These are phyloP conservation scores for Closterium sp. DNA, from an alignment of 139 green algal species.

Conservation along the genomic window DNA sequence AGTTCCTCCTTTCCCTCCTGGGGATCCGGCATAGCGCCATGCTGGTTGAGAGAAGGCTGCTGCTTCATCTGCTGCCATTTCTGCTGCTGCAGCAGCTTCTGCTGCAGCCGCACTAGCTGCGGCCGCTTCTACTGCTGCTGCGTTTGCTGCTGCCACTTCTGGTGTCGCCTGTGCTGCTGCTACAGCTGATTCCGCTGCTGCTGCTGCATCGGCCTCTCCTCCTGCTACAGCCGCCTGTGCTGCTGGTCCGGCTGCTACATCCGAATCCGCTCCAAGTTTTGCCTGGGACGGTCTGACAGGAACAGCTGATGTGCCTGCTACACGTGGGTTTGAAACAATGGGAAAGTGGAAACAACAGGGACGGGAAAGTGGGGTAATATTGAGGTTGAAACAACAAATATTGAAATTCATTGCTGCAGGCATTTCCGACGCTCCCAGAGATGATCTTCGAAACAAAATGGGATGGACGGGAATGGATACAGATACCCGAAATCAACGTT, in stretches of 20 bases:
- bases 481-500: too few relatives aligned
- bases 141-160: neutral
- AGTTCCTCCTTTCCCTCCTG: neutral
- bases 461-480: too few relatives aligned
- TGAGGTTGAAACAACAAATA: too few relatives aligned
- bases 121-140: neutral
- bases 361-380: too few relatives aligned
- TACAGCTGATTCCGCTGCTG: neutral
- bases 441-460: too few relatives aligned
- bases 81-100: neutral
- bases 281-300: neutral
- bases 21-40: neutral
- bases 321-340: too few relatives aligned
- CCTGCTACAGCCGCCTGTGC: neutral
- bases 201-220: neutral
- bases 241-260: neutral
- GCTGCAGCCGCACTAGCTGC: neutral
- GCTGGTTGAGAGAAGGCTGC: neutral
- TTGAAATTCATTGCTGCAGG: too few relatives aligned
- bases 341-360: too few relatives aligned
- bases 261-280: neutral
- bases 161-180: neutral
- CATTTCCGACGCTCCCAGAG: too few relatives aligned
- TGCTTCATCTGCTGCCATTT: neutral
- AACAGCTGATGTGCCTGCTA: neutral